Percentiles rank a stretch among this genome's conserved stretches.
Conservation (phyloP, 2,329 filamentous ascomycete species). For the Scopulariopsis brevicaulis region DNA sequence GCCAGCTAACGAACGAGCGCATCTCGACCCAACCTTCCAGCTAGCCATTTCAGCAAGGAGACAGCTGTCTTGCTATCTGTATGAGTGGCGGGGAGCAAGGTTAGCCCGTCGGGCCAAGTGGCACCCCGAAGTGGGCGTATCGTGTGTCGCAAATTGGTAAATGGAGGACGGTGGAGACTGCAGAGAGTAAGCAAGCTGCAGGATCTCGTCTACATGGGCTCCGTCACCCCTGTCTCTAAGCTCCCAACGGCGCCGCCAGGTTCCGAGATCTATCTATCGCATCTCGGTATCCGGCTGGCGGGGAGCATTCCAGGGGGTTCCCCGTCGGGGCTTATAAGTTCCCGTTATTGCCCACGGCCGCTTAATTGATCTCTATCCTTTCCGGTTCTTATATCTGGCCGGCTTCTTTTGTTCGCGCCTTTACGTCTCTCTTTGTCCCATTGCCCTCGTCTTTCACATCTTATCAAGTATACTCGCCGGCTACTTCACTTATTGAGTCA, state of each 20-base stretch:
- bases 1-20: not conserved
- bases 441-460: not conserved
- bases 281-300: not conserved
- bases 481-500: not conserved
- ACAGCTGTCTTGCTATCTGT: not conserved
- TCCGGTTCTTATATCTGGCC: not conserved
- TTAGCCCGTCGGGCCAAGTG: not conserved
- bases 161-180: not conserved
- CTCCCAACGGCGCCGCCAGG: not conserved
- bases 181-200: not conserved
- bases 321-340: not conserved
- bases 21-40: not conserved
- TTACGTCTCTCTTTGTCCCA: not conserved
- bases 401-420: not conserved
- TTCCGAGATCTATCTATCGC: not conserved
- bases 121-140: not conserved
- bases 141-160: not conserved
- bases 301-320: not conserved
- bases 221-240: not conserved
- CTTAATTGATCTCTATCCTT: not conserved
- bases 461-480: not conserved
- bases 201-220: not conserved
- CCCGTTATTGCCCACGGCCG: not conserved
- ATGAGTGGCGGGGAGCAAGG: not conserved
- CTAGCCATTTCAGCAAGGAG: not conserved